These are phyloP conservation scores for Volvariella surrecta DNA, from an alignment of 1,284 basidiomycete genomes.

Conservation along the genomic window DNA sequence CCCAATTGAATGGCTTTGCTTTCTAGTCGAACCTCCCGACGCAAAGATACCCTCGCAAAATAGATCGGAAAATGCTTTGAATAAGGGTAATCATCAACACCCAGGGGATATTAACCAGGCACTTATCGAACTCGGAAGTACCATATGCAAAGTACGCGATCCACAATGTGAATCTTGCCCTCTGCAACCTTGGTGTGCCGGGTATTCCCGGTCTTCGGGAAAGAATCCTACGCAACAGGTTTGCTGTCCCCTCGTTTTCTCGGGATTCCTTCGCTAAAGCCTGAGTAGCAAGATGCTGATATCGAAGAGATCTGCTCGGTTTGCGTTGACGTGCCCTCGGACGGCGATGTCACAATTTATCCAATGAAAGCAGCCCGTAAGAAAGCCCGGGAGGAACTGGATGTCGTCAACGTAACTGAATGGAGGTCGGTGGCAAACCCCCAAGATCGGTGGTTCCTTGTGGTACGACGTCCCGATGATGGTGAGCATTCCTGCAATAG, in stretches of 20 bases:
- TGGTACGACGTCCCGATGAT: constrained; percentile 75
- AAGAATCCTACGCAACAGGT: constrained; percentile 10
- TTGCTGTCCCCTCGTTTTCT: neutral
- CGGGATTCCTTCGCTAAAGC: neutral
- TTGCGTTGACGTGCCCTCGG: constrained; percentile 57
- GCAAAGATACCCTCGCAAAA: neutral
- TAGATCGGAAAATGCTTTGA: constrained; percentile 1
- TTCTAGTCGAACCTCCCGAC: neutral
- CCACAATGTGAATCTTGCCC: constrained; percentile 74
- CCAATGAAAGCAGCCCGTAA: constrained; percentile 87
- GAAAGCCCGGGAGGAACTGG: constrained; percentile 77
- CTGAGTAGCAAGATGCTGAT: constrained; percentile 26
- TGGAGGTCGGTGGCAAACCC: constrained; percentile 40
- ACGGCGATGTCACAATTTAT: constrained; percentile 53
- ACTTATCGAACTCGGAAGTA: constrained; percentile 83
- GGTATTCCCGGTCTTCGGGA: constrained; percentile 27
- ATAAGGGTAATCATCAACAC: constrained; percentile 21
- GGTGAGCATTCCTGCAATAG: constrained; percentile 39
- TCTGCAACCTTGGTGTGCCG: constrained; percentile 58
- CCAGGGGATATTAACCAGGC: constrained; percentile 87
- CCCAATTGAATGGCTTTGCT: neutral
- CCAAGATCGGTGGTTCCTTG: constrained; percentile 53
- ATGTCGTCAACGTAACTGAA: constrained; percentile 80
- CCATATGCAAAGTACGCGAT: constrained; percentile 79
- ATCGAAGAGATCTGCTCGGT: constrained; percentile 72